phyloP scores from a whole-genome alignment of 2,329 filamentous ascomycete species.

The Teratosphaeria epicoccoides region DNA sequence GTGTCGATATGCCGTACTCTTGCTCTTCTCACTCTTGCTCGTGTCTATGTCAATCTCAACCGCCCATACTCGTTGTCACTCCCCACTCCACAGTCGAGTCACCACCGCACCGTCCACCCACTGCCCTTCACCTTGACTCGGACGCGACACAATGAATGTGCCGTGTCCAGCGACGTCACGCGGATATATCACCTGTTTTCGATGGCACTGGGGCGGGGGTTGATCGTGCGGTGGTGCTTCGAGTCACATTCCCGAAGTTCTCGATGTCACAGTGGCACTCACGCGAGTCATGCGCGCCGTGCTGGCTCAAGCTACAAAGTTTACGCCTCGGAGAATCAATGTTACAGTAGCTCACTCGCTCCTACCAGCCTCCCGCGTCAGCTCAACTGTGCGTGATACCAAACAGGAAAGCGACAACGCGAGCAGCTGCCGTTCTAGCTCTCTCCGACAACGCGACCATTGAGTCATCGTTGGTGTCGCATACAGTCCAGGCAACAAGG shows the following conservation, averaged over 20 bases:
- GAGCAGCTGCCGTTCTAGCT: neutral
- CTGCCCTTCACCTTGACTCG: neutral
- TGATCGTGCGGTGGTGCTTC: neutral
- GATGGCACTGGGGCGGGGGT: neutral
- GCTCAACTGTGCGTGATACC: neutral
- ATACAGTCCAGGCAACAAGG: neutral
- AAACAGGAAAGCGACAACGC: neutral
- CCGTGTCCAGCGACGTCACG: neutral
- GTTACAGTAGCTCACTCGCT: too few species aligned
- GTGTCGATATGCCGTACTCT: neutral
- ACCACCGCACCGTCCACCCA: neutral
- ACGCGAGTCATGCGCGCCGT: neutral
- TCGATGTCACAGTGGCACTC: neutral
- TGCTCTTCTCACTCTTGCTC: neutral
- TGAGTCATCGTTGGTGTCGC: neutral
- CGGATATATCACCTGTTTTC: neutral
- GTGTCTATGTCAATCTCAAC: neutral
- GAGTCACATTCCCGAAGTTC: neutral
- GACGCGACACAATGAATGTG: neutral
- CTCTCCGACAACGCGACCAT: neutral
- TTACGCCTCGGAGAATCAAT: neutral
- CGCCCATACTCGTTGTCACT: neutral
- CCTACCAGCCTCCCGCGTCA: neutral
- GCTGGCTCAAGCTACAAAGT: neutral
- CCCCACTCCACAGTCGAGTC: neutral